Percentiles rank a stretch among this genome's conserved stretches.
These are phyloP conservation scores for Biscogniauxia sp. DNA, from an alignment of 2,329 filamentous ascomycete genomes.

Conservation along the genomic window DNA sequence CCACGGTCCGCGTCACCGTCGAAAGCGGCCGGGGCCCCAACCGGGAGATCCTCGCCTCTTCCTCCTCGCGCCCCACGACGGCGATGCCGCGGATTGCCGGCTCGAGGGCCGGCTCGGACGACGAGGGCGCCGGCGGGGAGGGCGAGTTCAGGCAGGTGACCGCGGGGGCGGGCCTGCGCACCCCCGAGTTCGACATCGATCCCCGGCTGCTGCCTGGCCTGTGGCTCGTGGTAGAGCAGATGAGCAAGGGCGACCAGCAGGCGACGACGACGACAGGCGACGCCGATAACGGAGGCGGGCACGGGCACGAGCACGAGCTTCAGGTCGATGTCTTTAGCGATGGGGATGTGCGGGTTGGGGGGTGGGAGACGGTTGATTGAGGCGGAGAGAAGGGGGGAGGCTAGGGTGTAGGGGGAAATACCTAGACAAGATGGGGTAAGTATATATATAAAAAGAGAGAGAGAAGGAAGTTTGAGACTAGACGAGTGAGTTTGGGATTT, in stretches of 20 bases:
- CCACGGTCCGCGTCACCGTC: constrained; percentile 65
- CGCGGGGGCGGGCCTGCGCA: constrained; percentile 58
- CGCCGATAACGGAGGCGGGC: constrained; percentile 29
- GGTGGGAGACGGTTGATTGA: constrained; percentile 40
- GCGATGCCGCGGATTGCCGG: constrained; percentile 43
- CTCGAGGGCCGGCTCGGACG: background rate
- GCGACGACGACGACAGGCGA: too few species aligned
- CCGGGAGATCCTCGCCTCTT: constrained; percentile 61
- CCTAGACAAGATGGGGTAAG: background rate
- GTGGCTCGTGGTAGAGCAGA: constrained; percentile 80
- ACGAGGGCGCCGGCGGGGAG: constrained; percentile 38
- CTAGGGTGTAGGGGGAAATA: too few species aligned
- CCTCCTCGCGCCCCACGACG: constrained; percentile 38
- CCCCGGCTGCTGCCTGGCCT: constrained; percentile 55
- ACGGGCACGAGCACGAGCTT: constrained; percentile 44
- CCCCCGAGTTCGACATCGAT: constrained; percentile 71
- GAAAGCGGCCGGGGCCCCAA: constrained; percentile 71
- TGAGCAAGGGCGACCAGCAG: constrained; percentile 46
- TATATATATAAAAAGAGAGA: too few species aligned
- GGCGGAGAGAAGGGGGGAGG: background rate
- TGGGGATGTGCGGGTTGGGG: constrained; percentile 41
- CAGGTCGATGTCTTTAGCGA: constrained; percentile 53
- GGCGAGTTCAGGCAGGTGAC: constrained; percentile 70
- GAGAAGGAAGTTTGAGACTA: too few species aligned
- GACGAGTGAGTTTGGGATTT: too few species aligned